Evolutionary conservation across 257 asterid genomes (phyloP), one percentile per base, ranked within the genome.

Genomic region (Nicotiana noctiflora): DNA sequence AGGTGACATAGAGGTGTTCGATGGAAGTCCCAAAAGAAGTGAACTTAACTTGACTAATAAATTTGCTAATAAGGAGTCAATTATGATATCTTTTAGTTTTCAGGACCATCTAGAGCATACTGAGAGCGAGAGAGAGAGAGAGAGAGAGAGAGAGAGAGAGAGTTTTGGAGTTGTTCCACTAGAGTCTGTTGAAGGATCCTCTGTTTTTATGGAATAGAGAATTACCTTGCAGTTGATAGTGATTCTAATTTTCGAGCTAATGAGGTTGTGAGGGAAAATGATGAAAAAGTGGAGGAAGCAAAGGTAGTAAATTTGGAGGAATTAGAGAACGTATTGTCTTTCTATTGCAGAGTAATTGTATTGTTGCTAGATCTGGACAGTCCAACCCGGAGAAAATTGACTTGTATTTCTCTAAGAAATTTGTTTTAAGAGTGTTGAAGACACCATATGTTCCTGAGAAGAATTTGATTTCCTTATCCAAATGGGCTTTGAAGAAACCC

Each of bases 331-430:
- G 82, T 95, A 75, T 75, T 95, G 90, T 34, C 40, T 89, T 92
- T 66, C 85, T 95, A 86, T 93, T 95, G 81, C 93, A 90, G 89
- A 88, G 92, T 77, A 86, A 92, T 67, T 93, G 88, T 40, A 44
- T 67, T 0, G 78, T 72, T 53, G 83, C 46, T 61, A 89, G 86
- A 77, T 86, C 95, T 23, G 76, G 89, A 53, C 94, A 86, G 79
- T 78, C 85, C 81, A 81, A 79, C 79, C 87, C 90, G 18, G 89
- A 90, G 32, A 88, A 55, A 46, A 75, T 88, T 83, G 87, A 81
- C 29, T 83, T 93, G 89, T 80, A 37, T 81, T 83, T 93, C 88
- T 87, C 86, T 52, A 89, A 88, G 61, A 96, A 87, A n/a, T 86
- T 91, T 63, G 83, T 92, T 81, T 18, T 86, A 67, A 92, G 84